Conservation (phyloP, 495 filamentous ascomycete species). For the Hapsidospora chrysogenum region DNA sequence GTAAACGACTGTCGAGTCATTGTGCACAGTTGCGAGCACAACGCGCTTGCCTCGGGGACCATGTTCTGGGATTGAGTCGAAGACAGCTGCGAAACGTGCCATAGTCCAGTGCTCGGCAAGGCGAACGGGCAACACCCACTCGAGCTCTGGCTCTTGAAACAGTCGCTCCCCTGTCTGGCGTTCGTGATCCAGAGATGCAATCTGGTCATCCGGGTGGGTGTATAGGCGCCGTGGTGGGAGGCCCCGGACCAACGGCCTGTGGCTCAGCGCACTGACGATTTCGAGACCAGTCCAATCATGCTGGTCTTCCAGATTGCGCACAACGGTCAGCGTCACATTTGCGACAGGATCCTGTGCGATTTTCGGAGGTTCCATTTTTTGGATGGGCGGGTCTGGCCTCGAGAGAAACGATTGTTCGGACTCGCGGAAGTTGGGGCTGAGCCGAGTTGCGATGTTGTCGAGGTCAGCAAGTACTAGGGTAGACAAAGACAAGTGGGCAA, state of each 20-base stretch:
- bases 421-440: too few relatives aligned
- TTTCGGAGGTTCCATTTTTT: too few relatives aligned
- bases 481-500: too few relatives aligned
- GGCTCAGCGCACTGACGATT: constrained; percentile 36
- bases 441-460: too few relatives aligned
- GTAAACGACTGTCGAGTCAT: constrained; percentile 87
- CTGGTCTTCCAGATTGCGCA: constrained; percentile 71
- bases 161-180: constrained; percentile 17
- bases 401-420: too few relatives aligned
- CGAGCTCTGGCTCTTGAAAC: constrained; percentile 37
- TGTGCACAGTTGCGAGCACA: constrained; percentile 65
- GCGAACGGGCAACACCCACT: constrained; percentile 80
- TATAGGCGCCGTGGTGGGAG: constrained; percentile 79
- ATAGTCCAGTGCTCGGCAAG: constrained; percentile 73
- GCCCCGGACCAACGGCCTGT: constrained; percentile 60
- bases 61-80: constrained; percentile 51
- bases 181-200: constrained; percentile 50
- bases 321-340: constrained; percentile 18
- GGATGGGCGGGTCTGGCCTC: too few relatives aligned
- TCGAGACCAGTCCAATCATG: constrained; percentile 67
- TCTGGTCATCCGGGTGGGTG: constrained; percentile 84
- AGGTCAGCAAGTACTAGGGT: too few relatives aligned
- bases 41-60: constrained; percentile 48
- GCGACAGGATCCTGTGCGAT: too few relatives aligned
- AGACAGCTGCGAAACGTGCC: constrained; percentile 56